phyloP scores from a whole-genome alignment of 2,329 filamentous ascomycete species.

The Colletotrichum viniferum region DNA sequence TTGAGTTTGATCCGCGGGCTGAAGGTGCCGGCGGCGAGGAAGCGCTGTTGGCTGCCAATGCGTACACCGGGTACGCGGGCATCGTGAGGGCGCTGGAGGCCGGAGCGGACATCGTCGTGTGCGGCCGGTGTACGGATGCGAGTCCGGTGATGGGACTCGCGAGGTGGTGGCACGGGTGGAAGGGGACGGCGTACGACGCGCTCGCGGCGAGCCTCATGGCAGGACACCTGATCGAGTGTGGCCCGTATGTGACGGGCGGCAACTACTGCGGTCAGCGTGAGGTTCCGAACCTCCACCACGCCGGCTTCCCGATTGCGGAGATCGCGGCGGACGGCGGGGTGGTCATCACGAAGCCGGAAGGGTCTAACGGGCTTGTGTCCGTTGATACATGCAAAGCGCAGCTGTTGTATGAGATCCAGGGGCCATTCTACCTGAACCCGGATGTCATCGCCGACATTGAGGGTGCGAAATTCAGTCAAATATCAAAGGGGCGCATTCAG shows the following conservation, averaged over 20 bases:
- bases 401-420: slow-evolving; percentile 54
- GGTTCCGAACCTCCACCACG: slow-evolving; percentile 31
- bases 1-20: neutral
- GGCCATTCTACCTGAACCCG: slow-evolving; percentile 50
- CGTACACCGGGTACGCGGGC: slow-evolving; percentile 55
- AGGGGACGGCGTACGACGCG: slow-evolving; percentile 47
- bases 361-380: slow-evolving; percentile 41
- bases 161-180: slow-evolving; percentile 60
- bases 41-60: slow-evolving; percentile 42
- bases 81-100: slow-evolving; percentile 46
- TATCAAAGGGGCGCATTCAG: slow-evolving; percentile 36
- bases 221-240: slow-evolving; percentile 60
- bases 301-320: slow-evolving; percentile 43
- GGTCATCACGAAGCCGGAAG: slow-evolving; percentile 38
- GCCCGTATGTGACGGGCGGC: slow-evolving; percentile 55
- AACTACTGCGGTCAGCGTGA: slow-evolving; percentile 59
- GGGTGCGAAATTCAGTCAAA: slow-evolving; percentile 37
- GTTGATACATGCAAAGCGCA: slow-evolving; percentile 44
- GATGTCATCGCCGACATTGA: slow-evolving; percentile 50
- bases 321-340: slow-evolving; percentile 34
- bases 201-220: slow-evolving; percentile 56
- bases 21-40: neutral
- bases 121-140: slow-evolving; percentile 53
- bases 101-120: slow-evolving; percentile 53
- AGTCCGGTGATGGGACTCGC: slow-evolving; percentile 60